A percentile compares a stretch with the other conserved stretches of the same genome.
phyloP scores from a whole-genome alignment of 768 basidiomycete species.

The Russula dissimulans region DNA sequence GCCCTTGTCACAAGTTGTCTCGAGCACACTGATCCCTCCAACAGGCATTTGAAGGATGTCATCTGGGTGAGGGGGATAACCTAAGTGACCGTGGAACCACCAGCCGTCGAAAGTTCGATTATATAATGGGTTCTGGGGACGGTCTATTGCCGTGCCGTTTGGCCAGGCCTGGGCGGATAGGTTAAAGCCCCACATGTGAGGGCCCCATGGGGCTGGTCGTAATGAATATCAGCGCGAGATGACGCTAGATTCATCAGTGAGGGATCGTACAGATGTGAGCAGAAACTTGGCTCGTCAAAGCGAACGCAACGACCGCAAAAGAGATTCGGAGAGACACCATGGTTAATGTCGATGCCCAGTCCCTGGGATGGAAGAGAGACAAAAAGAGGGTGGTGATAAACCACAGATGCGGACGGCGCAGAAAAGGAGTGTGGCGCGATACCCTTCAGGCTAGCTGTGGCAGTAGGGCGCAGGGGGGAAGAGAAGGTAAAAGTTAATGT shows the following conservation, averaged over 20 bases:
- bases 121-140: constrained; percentile 31
- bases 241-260: not conserved
- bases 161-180: constrained; percentile 16
- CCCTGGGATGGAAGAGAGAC: no score
- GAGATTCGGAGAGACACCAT: not conserved
- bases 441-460: not conserved
- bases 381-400: not conserved
- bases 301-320: not conserved
- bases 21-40: constrained; percentile 19
- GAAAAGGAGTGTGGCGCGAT: not conserved
- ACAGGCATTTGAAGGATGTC: constrained; percentile 30
- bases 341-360: not conserved
- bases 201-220: constrained; percentile 25
- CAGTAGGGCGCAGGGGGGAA: not conserved
- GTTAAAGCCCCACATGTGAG: constrained; percentile 34
- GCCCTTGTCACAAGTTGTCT: constrained; percentile 29
- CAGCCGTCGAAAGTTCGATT: constrained; percentile 25
- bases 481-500: not conserved
- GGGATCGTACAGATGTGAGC: not conserved
- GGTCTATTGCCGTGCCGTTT: constrained; percentile 17
- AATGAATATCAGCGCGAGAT: not conserved
- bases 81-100: constrained; percentile 33
- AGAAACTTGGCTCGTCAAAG: not conserved
- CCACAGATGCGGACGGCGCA: not conserved
- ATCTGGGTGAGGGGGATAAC: constrained; percentile 25